Evolutionary conservation across 148 eudicot species (phyloP).

Genomic region (Vaccinium vitisidaea): DNA sequence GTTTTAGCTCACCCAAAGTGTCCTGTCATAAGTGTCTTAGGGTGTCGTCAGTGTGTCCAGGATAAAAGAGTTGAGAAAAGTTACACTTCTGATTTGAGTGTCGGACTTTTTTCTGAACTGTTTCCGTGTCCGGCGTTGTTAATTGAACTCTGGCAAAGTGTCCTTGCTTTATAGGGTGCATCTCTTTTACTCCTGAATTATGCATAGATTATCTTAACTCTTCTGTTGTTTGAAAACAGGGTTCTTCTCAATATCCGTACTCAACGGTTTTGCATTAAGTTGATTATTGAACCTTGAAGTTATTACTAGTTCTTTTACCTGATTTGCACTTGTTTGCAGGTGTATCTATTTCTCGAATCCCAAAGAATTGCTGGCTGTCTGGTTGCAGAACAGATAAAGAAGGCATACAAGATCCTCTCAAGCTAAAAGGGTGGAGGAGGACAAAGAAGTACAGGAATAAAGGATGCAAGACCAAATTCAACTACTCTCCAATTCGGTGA

Average conservation of each 20-base stretch:
- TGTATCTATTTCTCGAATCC: constrained; percentile 61
- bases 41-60: no score
- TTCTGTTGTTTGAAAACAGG: not conserved
- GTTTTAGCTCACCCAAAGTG: no score
- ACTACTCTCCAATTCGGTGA: constrained; percentile 67
- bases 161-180: no score
- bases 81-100: no score
- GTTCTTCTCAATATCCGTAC: not conserved
- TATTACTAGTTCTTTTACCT: not conserved
- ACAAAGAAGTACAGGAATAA: constrained; percentile 15
- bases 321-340: constrained; percentile 35
- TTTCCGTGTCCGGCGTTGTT: no score
- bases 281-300: not conserved
- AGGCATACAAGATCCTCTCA: constrained; percentile 54
- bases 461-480: constrained; percentile 39
- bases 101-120: no score
- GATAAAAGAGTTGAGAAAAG: no score
- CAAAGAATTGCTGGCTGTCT: constrained; percentile 74
- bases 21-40: no score
- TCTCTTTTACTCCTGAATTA: not conserved
- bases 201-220: not conserved
- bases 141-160: no score
- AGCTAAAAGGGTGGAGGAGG: constrained; percentile 25
- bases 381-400: constrained; percentile 61
- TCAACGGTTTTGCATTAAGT: not conserved